Base-by-base conservation (phyloP, 805 yeast genomes). In the Wickerhamomyces canadensis region DNA sequence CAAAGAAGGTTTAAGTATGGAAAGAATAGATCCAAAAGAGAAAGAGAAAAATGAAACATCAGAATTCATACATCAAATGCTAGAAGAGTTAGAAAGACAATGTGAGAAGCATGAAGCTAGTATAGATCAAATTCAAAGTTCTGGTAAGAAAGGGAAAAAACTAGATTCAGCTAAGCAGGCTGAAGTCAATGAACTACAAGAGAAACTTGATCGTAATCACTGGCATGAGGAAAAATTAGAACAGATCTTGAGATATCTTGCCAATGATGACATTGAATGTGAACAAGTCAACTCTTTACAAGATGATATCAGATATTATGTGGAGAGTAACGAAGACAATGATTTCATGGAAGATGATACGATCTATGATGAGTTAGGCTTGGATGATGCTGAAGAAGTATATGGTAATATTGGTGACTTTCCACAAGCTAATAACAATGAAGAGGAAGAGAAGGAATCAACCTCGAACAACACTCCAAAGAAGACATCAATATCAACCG, bases 271-370 rank as follows among this genome's bases (percentile, higher is more conserved):
- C 32, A 62, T 93, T 44, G 87, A 81, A 26, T 82, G 88, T 3
- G 94, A 84, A 15, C 74, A 76, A 35, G 77, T 91, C 9, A 80
- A 80, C 49, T 80, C 72, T 17, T 76, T 87, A 40, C 80, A 81
- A 55, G 98, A 91, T 36, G 98, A 91, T 58, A 84, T 91, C 57
- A 84, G 76, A 49, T 91, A 93, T 64, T 89, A 86, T 59, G 93
- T 93, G 22, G 98, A 93, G 49, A 84, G 87, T 45, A 91, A 91
- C 55, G 93, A 84, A 60, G 96, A 88, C 38, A 89, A 80, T 5
- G 96, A 89, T 52, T 91, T 88, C 58, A 82, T 89, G 24, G 97
- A 88, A 54, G 95, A 91, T 60, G 96, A 89, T 50, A 88, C 86
- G 12, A 76, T 91, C 43, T 93, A 91, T 61, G 97, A 93, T 49